Conservation (phyloP, 208 protist genomes). For the Leishmania guyanensis region DNA sequence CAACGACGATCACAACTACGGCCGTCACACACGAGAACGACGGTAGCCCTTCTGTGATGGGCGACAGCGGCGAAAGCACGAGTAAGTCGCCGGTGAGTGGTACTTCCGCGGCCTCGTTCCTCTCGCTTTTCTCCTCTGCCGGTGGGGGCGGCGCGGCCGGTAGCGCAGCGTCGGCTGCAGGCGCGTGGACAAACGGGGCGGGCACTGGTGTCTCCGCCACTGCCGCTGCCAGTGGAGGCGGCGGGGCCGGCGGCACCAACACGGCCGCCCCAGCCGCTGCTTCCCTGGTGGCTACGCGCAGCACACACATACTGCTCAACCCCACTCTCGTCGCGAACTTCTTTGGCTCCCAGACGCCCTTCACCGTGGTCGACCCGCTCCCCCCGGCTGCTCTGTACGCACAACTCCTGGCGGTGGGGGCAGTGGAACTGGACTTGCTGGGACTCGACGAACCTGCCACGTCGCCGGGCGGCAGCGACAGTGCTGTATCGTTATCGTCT, state of each 20-base stretch:
- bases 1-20: neutral
- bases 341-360: slow-evolving; percentile 75
- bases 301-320: slow-evolving; percentile 42
- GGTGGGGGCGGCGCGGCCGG: neutral
- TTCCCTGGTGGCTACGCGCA: slow-evolving; percentile 13
- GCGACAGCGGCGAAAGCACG: neutral
- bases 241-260: neutral
- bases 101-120: neutral
- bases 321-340: slow-evolving; percentile 52
- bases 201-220: neutral
- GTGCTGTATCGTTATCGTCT: slow-evolving; percentile 1
- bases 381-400: slow-evolving; percentile 54
- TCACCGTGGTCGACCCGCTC: slow-evolving; percentile 54
- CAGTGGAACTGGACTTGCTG: slow-evolving; percentile 52
- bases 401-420: slow-evolving; percentile 67
- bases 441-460: neutral
- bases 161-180: neutral
- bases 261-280: slow-evolving; percentile 5
- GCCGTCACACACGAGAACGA: slow-evolving; percentile 1
- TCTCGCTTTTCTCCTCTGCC: neutral
- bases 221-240: neutral
- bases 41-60: neutral
- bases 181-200: neutral
- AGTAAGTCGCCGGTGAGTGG: neutral
- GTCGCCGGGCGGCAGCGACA: neutral